Base-by-base conservation (phyloP, 805 yeast species). In the Candida orba region DNA sequence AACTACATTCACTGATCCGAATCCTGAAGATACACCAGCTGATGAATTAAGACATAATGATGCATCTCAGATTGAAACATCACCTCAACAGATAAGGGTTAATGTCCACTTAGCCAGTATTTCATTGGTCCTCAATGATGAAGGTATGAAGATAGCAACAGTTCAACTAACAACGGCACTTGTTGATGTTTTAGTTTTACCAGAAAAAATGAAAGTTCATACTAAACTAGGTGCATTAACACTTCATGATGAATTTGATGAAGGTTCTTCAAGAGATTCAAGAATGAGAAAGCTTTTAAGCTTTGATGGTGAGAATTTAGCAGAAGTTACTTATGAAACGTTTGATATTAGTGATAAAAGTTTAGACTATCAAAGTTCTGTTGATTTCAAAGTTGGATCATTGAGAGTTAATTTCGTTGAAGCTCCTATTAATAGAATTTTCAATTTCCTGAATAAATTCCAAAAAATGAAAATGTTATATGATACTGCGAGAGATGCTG, bases 1-100 rank as follows among this genome's bases (percentile, higher is more conserved):
- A 55, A 84, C 88, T 37, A 93, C 98, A 0, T 93, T 93, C 59
- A 84, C 96, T 0, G 82, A 82, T 61, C 95, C 95, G 0, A 73
- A 78, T 48, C 81, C 84, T 1, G 76, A 76, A 6, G 79, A 77
- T 36, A 66, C 79, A 1, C 85, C 87, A 1, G 82, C 89, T 0
- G 90, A 82, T 64, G 78, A 70, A 27, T 67, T 84, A 46, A 77
- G 81, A 43, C 90, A 84, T 53, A 82, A 82, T 53, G 75, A 75
- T 49, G 76, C 71, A n/a, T 65, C 72, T 32, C 76, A 75, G 47
- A 67, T 64, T 22, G 78, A 72, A 12, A 69, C 72, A 14, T 73
- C 89, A 0, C 93, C 95, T 0, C 86, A 83, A 52, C 84, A 79
- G 53, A 81, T 89, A 31, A 77, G 78, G 42, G 82, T 90, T 27